Percentiles rank a stretch among this genome's conserved stretches.
Conservation (phyloP, 2,329 filamentous ascomycete species). For the Lasiodiplodia sp. region DNA sequence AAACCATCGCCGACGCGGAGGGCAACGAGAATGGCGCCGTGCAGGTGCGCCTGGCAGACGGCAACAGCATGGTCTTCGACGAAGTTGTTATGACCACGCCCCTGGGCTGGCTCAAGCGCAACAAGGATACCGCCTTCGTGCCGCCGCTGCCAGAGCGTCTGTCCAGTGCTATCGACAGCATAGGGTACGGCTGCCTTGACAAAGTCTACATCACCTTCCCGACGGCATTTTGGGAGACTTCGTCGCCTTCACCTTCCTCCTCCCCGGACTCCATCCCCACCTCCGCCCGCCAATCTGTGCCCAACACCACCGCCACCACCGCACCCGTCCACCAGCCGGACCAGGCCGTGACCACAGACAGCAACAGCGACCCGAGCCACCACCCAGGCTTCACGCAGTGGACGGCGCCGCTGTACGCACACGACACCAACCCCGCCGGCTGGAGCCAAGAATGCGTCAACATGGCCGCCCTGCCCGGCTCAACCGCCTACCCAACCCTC, state of each 20-base stretch:
- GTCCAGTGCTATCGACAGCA: slow-evolving; percentile 66
- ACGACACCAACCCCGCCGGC: slow-evolving; percentile 64
- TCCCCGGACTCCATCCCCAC: slow-evolving; percentile 15
- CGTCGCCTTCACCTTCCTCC: neutral
- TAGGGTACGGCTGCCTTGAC: slow-evolving; percentile 75
- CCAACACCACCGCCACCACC: slow-evolving; percentile 49
- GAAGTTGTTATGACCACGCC: slow-evolving; percentile 73
- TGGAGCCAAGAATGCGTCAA: slow-evolving; percentile 84
- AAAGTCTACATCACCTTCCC: slow-evolving; percentile 73
- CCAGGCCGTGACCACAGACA: slow-evolving; percentile 39
- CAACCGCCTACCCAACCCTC: slow-evolving; percentile 76
- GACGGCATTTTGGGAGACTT: slow-evolving; percentile 73
- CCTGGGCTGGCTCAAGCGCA: slow-evolving; percentile 72
- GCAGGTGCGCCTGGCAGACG: slow-evolving; percentile 56
- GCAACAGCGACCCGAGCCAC: slow-evolving; percentile 25
- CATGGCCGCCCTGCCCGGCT: slow-evolving; percentile 67
- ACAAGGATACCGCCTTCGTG: slow-evolving; percentile 60
- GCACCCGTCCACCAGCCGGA: slow-evolving; percentile 44
- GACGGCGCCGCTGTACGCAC: slow-evolving; percentile 73
- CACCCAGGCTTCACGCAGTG: slow-evolving; percentile 78
- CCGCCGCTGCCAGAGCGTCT: slow-evolving; percentile 64
- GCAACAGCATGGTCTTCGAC: slow-evolving; percentile 63
- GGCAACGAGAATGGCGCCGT: slow-evolving; percentile 36
- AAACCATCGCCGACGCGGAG: slow-evolving; percentile 34
- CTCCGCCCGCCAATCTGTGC: slow-evolving; percentile 34